These are phyloP conservation scores for Graphilbum ipis-grandicollis DNA, from an alignment of 2,329 filamentous ascomycete species.

Conservation along the genomic window DNA sequence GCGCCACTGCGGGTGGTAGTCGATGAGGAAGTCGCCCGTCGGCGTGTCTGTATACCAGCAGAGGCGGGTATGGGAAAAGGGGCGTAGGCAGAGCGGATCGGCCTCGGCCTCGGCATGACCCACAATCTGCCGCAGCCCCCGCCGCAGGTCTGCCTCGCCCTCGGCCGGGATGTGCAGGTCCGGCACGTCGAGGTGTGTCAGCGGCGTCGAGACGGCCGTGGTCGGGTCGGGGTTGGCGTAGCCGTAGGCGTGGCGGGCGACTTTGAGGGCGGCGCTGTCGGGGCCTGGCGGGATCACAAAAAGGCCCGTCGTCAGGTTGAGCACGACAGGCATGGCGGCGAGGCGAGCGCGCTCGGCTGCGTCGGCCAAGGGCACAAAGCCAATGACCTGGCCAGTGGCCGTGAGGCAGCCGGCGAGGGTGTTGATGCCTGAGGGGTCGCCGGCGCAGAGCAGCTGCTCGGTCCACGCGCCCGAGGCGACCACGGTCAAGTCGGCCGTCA, in stretches of 20 bases:
- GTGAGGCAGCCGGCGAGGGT: slow-evolving; percentile 60
- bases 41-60: slow-evolving; percentile 68
- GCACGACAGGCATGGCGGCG: slow-evolving; percentile 48
- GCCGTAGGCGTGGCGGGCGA: slow-evolving; percentile 52
- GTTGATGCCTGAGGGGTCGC: background rate
- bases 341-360: slow-evolving; percentile 51
- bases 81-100: slow-evolving; percentile 29
- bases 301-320: slow-evolving; percentile 54
- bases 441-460: slow-evolving; percentile 23
- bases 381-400: slow-evolving; percentile 68
- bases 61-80: slow-evolving; percentile 43
- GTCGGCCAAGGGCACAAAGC: slow-evolving; percentile 54
- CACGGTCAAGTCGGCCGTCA: slow-evolving; percentile 47
- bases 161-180: slow-evolving; percentile 36
- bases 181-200: slow-evolving; percentile 22
- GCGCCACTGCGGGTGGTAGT: slow-evolving; percentile 45
- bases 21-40: slow-evolving; percentile 53
- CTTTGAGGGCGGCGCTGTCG: slow-evolving; percentile 39
- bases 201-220: slow-evolving; percentile 6
- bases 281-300: slow-evolving; percentile 54
- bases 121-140: slow-evolving; percentile 41
- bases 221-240: slow-evolving; percentile 38
- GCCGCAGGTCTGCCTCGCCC: slow-evolving; percentile 42
- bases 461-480: slow-evolving; percentile 84
- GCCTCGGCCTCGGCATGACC: slow-evolving; percentile 26